phyloP scores from a whole-genome alignment of 306 rosid genomes.

The Fragaria iinumae region DNA sequence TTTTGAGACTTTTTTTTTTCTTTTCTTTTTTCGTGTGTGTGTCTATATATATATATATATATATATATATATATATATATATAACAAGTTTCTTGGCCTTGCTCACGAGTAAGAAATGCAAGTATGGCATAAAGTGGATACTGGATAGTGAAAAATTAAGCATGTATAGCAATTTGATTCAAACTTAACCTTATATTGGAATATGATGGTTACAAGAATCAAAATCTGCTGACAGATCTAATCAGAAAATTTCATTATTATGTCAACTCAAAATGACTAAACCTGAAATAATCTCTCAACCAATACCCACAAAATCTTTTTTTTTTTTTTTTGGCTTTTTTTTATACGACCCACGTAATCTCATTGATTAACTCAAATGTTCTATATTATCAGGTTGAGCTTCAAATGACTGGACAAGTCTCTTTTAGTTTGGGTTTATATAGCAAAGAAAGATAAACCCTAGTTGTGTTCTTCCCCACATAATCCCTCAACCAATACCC shows the following conservation, averaged over 20 bases:
- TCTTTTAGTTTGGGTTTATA: background rate
- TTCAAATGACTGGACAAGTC: background rate
- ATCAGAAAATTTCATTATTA: background rate
- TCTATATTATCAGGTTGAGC: background rate
- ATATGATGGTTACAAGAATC: background rate
- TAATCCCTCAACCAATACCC: no score
- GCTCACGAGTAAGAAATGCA: slow-evolving; percentile 2
- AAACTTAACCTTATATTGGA: background rate
- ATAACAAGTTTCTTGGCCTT: background rate
- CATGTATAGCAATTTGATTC: background rate
- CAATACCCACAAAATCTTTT: background rate
- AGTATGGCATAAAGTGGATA: slow-evolving; percentile 7
- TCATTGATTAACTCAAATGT: background rate
- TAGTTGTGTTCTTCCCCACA: background rate
- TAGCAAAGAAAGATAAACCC: background rate
- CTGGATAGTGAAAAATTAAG: background rate
- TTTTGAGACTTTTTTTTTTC: background rate
- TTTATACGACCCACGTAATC: background rate
- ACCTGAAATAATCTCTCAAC: background rate
- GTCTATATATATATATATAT: no score
- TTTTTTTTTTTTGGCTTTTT: no score
- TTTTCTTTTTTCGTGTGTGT: background rate
- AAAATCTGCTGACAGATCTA: background rate
- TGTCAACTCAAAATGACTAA: background rate
- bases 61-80: no score